A percentile compares a stretch with the other conserved stretches of the same genome.
phyloP scores from a whole-genome alignment of 202 grass and related monocot genomes.

The Bolboschoenoplectus hybrid region DNA sequence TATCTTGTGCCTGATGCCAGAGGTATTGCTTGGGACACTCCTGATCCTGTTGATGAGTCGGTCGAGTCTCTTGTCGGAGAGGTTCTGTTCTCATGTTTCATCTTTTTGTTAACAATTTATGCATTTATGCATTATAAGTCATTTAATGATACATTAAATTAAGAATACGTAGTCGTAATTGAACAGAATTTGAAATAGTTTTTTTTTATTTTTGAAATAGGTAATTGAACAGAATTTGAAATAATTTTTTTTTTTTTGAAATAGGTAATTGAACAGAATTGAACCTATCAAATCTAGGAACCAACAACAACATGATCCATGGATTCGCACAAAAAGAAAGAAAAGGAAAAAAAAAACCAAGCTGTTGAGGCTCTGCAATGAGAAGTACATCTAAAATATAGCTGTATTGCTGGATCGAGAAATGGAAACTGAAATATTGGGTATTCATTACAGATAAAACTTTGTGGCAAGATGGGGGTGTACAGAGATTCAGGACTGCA shows the following conservation, averaged over 20 bases:
- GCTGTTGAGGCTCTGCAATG: neutral
- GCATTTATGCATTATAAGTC: neutral
- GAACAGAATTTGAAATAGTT: neutral
- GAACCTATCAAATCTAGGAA: neutral
- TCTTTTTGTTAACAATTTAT: neutral
- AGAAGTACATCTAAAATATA: neutral
- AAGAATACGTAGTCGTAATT: neutral
- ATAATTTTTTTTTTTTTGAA: too few species aligned
- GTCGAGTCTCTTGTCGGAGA: slow-evolving; percentile 70
- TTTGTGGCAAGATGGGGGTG: slow-evolving; percentile 68
- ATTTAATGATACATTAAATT: neutral
- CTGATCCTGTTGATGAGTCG: slow-evolving; percentile 65
- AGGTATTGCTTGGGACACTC: slow-evolving; percentile 65
- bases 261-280: neutral
- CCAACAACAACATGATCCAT: neutral
- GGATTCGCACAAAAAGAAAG: neutral
- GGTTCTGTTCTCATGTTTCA: slow-evolving; percentile 37
- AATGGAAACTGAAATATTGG: slow-evolving; percentile 14
- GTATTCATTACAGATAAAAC: slow-evolving; percentile 59
- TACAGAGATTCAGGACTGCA: slow-evolving; percentile 70
- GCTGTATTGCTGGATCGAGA: neutral
- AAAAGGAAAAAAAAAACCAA: neutral
- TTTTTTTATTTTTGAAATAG: too few species aligned
- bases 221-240: too few species aligned
- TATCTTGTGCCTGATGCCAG: slow-evolving; percentile 59